Evolutionary conservation across 441 rosid genomes (phyloP).

Genomic region (Arabidopsis hybrid): DNA sequence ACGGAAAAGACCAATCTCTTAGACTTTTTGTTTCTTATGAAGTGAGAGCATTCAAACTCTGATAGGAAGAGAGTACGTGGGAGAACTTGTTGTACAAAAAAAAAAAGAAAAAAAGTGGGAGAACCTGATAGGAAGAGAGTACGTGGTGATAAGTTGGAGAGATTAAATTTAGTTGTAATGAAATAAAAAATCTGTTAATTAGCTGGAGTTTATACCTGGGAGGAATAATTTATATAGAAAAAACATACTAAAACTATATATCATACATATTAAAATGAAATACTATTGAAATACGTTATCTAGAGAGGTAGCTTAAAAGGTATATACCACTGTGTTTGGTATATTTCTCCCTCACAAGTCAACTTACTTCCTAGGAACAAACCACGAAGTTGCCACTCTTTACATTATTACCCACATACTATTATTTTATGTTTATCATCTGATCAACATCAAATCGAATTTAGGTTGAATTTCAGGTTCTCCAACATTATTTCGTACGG

Average conservation of each 20-base stretch:
- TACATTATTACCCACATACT: constrained; percentile 7
- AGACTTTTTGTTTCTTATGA: neutral
- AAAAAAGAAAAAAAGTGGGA: neutral
- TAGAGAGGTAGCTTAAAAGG: constrained; percentile 31
- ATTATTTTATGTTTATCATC: constrained; percentile 20
- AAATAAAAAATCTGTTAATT: constrained; percentile 15
- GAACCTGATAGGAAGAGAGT: constrained; percentile 14
- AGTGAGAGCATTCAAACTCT: constrained; percentile 4
- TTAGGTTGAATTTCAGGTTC: constrained; percentile 26
- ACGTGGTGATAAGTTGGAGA: neutral
- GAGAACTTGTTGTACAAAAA: no score
- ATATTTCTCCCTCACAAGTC: constrained; percentile 43
- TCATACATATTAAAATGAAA: constrained; percentile 28
- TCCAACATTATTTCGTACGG: constrained; percentile 24
- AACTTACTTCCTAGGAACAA: constrained; percentile 39
- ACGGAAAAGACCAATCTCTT: constrained; percentile 1
- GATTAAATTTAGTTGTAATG: constrained; percentile 6
- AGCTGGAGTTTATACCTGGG: constrained; percentile 42
- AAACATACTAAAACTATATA: constrained; percentile 22
- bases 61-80: constrained; percentile 10
- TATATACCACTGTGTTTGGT: constrained; percentile 38
- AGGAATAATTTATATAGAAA: constrained; percentile 3
- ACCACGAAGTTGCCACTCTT: constrained; percentile 43
- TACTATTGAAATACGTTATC: constrained; percentile 19
- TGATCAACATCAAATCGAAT: constrained; percentile 21